Base-by-base conservation (phyloP, 2,329 filamentous ascomycete species). In the Trichoderma arundinaceum region DNA sequence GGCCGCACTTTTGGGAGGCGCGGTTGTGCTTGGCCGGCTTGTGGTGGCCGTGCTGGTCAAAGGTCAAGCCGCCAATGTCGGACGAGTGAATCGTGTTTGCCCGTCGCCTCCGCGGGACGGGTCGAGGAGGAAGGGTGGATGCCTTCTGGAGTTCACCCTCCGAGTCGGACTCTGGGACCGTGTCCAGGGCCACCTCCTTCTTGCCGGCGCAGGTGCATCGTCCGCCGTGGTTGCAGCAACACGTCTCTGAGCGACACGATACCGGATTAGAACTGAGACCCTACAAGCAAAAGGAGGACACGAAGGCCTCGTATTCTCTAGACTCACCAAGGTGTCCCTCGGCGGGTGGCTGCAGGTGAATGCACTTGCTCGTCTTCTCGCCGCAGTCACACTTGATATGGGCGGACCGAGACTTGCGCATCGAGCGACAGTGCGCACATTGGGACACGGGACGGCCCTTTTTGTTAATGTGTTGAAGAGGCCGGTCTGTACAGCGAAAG, bases 341-440 rank as follows among this genome's bases (percentile, higher is more conserved):
- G 61, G 86, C 73, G 41, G 82, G 81, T 60, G 83, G 82, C 71
- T 86, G 83, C 74, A 88, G 71, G 76, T 89, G 86, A 67, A 84
- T 79, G 77, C 87, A 89, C 76, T 87, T 87, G 82, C 90, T 90
- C 68, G 89, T 88, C 85, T 96, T 97, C 80, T 96, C 92, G 77
- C 92, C 94, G 79, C 95, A 99, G 80, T 98, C 94, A 81, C 95
- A 99, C 80, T 95, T 96, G 75, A 95, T 88, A 80, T 98, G 95
- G 70, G 94, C 92, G 66, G 94, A 90, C 74, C 95, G 92, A 79
- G 92, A 94, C 85, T 98, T 98, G 82, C 95, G 94, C 84, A 96
- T 90, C 71, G 91, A 88, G 78, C 95, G 94, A 82, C 95, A 99
- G 82, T 99, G 95, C 72, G 92, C 88, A 81, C 95, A 99, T 89